Percentiles rank a stretch among this genome's conserved stretches.
Evolutionary conservation across 2,329 filamentous ascomycete species (phyloP).

Genomic region (Monosporascus sp.): DNA sequence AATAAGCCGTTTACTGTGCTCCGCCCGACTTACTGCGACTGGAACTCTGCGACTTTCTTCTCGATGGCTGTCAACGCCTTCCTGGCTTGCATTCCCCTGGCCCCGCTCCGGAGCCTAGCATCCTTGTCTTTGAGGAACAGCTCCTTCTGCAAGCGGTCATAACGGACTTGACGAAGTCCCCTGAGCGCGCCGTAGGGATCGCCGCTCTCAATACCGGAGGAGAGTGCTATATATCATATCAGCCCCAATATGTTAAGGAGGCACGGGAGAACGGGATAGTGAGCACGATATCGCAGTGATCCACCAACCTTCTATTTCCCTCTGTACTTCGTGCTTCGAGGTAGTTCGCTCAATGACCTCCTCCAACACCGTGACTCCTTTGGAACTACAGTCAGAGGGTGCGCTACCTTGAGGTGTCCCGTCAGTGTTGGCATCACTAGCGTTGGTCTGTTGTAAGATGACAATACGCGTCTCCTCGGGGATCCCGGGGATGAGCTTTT

Average conservation of each 20-base stretch:
- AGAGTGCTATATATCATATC: conserved; percentile 42
- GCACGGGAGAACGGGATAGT: too few species aligned
- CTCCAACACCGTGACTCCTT: conserved; percentile 50
- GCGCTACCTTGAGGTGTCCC: conserved; percentile 16
- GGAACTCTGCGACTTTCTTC: conserved; percentile 56
- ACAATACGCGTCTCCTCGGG: conserved; percentile 60
- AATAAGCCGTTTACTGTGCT: neutral
- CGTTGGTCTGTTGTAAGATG: conserved; percentile 63
- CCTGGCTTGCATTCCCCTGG: conserved; percentile 68
- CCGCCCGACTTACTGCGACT: conserved; percentile 37
- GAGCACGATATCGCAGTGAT: neutral
- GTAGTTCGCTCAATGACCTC: conserved; percentile 61
- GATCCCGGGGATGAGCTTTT: conserved; percentile 74
- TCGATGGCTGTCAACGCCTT: conserved; percentile 69
- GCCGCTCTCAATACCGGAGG: conserved; percentile 52
- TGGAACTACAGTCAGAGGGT: conserved; percentile 3
- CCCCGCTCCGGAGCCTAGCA: conserved; percentile 68
- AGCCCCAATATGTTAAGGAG: neutral
- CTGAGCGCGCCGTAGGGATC: conserved; percentile 55
- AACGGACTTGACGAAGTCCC: conserved; percentile 56
- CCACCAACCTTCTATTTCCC: conserved; percentile 53
- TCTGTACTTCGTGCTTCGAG: conserved; percentile 50
- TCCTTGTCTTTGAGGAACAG: conserved; percentile 69
- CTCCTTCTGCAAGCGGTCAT: conserved; percentile 57
- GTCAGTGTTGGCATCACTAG: conserved; percentile 28